Base-by-base conservation (phyloP, 371 early-diverging fungal genomes). In the Zopfochytrium polystomum region DNA sequence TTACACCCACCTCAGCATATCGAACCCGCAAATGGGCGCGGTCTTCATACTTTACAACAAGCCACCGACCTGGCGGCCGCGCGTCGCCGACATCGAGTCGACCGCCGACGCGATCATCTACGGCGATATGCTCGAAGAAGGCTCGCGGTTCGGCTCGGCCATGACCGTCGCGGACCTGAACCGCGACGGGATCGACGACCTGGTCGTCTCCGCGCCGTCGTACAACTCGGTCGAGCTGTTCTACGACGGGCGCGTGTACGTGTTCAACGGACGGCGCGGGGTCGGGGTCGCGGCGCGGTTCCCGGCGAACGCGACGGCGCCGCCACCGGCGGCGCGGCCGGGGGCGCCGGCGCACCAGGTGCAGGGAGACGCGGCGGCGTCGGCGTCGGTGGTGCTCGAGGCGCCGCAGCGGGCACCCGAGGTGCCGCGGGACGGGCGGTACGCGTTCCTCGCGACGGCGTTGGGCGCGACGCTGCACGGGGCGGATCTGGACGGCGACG, bases 171-270 rank as follows among this genome's bases (percentile, higher is more conserved):
- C 91, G 1, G 94, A 94, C 69, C 61, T 90, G 26, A 91, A 94
- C 64, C 65, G 74, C 11, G 94, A 94, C 66, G 92, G 94, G 0
- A 81, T 92, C 26, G 91, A 91, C 60, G 92, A 94, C 70, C 75
- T 94, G 27, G 90, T 82, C 0, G 81, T 94, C 3, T 82, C 88
- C 3, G 85, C 90, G 9, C 91, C 91, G 11, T 66, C 23, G 22
- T 34, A 63, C n/a, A 55, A 63, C 62, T 33, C 72, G 31, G 18
- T 66, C 43, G 67, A 67, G 26, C 30, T 76, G 13, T 55, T 38
- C 3, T 66, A 72, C 56, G 46, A 63, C 60, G 87, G 87, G 0
- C 68, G 76, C 0, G 79, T 93, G 3, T 87, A 82, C 66, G 75
- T 92, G 1, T 90, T 83, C 67, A 84, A 87, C 72, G 92, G 94